Evolutionary conservation across 495 filamentous ascomycete genomes (phyloP).

Genomic region (Aspergillus conjunctus): DNA sequence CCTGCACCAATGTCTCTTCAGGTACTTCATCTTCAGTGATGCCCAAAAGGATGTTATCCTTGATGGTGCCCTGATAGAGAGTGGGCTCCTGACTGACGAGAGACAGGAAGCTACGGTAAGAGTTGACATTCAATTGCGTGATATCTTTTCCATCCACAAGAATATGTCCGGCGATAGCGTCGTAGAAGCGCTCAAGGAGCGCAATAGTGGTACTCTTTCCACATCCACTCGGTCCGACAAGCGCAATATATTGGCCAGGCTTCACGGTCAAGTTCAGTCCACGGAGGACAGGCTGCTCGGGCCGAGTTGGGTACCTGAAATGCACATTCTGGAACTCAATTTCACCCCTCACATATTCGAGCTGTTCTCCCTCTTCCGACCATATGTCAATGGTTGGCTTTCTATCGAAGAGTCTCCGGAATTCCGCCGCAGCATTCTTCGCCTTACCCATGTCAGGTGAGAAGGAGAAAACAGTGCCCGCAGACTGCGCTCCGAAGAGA

Average conservation of each 20-base stretch:
- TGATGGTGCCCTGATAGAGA: slow-evolving; percentile 81
- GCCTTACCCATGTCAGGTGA: slow-evolving; percentile 88
- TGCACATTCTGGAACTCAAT: slow-evolving; percentile 79
- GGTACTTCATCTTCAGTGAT: slow-evolving; percentile 61
- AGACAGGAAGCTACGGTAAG: slow-evolving; percentile 73
- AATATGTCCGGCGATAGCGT: slow-evolving; percentile 71
- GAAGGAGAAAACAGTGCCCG: slow-evolving; percentile 86
- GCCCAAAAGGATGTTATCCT: slow-evolving; percentile 80
- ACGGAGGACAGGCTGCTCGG: slow-evolving; percentile 76
- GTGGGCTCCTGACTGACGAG: slow-evolving; percentile 88
- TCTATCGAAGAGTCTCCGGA: slow-evolving; percentile 79
- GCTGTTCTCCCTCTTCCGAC: slow-evolving; percentile 67
- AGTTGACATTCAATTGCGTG: slow-evolving; percentile 70
- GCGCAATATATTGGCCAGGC: slow-evolving; percentile 76
- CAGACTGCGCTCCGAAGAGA: slow-evolving; percentile 81
- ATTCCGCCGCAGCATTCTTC: slow-evolving; percentile 72
- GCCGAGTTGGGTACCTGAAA: slow-evolving; percentile 79
- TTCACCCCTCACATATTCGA: slow-evolving; percentile 63
- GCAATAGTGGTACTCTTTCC: slow-evolving; percentile 83
- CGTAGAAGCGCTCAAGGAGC: slow-evolving; percentile 83
- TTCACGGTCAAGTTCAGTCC: slow-evolving; percentile 71
- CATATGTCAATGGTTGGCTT: slow-evolving; percentile 79
- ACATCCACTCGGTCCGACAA: slow-evolving; percentile 81
- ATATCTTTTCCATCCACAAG: slow-evolving; percentile 77
- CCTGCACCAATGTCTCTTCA: slow-evolving; percentile 70